phyloP scores from a whole-genome alignment of 805 yeast species.

The Candida endomychidarum region DNA sequence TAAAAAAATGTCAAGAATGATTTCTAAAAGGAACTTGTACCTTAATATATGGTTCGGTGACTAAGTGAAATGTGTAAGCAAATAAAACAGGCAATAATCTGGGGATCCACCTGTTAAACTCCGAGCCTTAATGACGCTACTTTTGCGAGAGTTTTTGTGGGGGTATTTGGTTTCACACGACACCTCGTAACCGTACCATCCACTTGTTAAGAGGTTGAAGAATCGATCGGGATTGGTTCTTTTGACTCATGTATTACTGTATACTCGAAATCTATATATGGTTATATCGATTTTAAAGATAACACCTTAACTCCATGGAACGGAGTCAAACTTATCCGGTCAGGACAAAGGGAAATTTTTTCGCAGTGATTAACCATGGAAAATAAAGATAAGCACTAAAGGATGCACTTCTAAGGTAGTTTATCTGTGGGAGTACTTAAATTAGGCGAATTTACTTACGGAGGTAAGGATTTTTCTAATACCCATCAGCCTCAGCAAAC shows the following conservation, averaged over 20 bases:
- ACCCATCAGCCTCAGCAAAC: slow-evolving; percentile 70
- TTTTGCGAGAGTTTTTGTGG: slow-evolving; percentile 7
- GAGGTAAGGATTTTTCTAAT: slow-evolving; percentile 25
- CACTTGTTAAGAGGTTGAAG: no score
- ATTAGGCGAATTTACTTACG: no score
- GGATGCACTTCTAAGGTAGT: no score
- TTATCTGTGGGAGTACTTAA: no score
- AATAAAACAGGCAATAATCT: slow-evolving; percentile 1
- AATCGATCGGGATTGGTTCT: no score
- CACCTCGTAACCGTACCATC: no score
- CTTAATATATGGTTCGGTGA: background rate
- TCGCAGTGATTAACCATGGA: slow-evolving; percentile 4
- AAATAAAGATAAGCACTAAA: slow-evolving; percentile 1
- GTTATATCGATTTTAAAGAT: no score
- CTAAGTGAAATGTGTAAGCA: background rate
- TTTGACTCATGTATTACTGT: background rate
- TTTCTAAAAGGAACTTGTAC: background rate
- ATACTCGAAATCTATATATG: no score
- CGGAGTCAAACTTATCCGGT: background rate
- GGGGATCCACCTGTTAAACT: slow-evolving; percentile 1
- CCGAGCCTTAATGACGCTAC: slow-evolving; percentile 7
- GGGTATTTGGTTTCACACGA: slow-evolving; percentile 3
- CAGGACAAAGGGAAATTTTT: slow-evolving; percentile 3
- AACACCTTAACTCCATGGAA: slow-evolving; percentile 1
- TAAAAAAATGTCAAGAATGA: background rate